These are phyloP conservation scores for Amphibolis antarctica DNA, from an alignment of 106 monocot species.

Conservation along the genomic window DNA sequence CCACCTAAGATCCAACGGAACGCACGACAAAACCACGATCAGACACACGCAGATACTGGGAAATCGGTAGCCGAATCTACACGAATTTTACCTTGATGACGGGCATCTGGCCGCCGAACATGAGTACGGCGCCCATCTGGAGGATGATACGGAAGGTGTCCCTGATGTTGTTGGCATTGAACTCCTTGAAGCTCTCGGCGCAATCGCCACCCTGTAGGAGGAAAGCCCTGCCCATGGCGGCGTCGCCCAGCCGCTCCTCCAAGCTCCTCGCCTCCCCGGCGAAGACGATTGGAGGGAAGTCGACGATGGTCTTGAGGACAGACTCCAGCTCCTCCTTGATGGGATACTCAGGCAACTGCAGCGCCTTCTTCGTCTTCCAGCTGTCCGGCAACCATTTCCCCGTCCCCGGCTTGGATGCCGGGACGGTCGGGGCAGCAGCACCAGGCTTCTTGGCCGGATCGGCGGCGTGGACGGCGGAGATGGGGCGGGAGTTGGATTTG, in stretches of 20 bases:
- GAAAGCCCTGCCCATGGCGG: conserved; percentile 71
- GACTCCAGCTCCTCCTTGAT: too few relatives aligned
- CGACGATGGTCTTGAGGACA: too few relatives aligned
- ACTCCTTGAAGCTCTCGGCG: conserved; percentile 97
- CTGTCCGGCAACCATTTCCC: conserved; percentile 2
- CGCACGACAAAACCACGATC: too few relatives aligned
- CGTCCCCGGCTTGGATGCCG: too few relatives aligned
- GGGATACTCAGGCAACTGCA: too few relatives aligned
- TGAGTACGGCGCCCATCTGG: conserved; percentile 83
- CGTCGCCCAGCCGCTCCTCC: conserved; percentile 65
- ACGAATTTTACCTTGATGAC: conserved; percentile 56
- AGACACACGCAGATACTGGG: too few relatives aligned
- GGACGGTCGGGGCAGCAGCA: too few relatives aligned
- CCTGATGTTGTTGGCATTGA: conserved; percentile 73
- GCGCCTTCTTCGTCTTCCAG: conserved; percentile 47
- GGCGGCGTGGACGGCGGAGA: conserved; percentile 27
- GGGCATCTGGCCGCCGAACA: conserved; percentile 84
- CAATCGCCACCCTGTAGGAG: conserved; percentile 87
- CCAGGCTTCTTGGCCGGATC: conserved; percentile 20
- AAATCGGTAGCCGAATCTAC: too few relatives aligned
- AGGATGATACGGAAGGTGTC: conserved; percentile 78
- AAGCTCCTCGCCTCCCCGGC: conserved; percentile 74
- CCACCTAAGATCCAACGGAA: conserved; percentile 25
- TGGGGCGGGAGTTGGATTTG: not conserved
- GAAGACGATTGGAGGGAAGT: conserved; percentile 74